Evolutionary conservation across 148 eudicot species (phyloP), one percentile per base, ranked within the genome.

Genomic region (Rhododendron griersonianum): DNA sequence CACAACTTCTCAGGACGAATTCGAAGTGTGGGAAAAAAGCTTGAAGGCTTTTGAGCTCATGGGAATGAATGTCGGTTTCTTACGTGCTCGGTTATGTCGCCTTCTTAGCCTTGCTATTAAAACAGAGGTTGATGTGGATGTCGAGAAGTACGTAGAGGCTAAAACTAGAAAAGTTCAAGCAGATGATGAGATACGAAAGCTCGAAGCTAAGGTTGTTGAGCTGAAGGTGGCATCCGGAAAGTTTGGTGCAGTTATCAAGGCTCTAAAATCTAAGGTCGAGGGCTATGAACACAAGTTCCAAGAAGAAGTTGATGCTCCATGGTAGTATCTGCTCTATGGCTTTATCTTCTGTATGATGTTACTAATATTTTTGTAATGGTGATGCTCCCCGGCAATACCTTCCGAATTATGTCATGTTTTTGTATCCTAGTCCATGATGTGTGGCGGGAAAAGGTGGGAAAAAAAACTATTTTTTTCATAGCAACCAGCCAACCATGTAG

Each of bases 11-110:
- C 83, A 35, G 45, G 87, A 86, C 16, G 91, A 91, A 13, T 90
- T 88, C 80, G 88, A 82, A 41, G 67, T 39, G 41, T 37, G 41
- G 41, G 91, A 91, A 4, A 91, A 89, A 83, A 87, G 89, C 44
- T 81, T 95, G 81, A 91, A 87, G 81, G 80, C 91, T 3, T 89
- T 90, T 63, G 90, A 91, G 71, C 84, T 87, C 69, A 50, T 93
- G 85, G 98, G 96, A 15, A 89, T 93, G 93, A 86, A 92, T 57
- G 93, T 92, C 63, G 88, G 90, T 3, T 92, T 92, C 82, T 80
- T 95, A 51, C 82, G 82, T 8, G 87, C 87, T 35, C 93, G 93
- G 10, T 50, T 92, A 5, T 78, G 55, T 3, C 63, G 65, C 73
- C 87, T 95, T 14, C 79, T 55, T 11, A 88, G 76, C 71, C 87